Evolutionary conservation across 345 rosid species (phyloP).

Genomic region (Noccaea caerulescens): DNA sequence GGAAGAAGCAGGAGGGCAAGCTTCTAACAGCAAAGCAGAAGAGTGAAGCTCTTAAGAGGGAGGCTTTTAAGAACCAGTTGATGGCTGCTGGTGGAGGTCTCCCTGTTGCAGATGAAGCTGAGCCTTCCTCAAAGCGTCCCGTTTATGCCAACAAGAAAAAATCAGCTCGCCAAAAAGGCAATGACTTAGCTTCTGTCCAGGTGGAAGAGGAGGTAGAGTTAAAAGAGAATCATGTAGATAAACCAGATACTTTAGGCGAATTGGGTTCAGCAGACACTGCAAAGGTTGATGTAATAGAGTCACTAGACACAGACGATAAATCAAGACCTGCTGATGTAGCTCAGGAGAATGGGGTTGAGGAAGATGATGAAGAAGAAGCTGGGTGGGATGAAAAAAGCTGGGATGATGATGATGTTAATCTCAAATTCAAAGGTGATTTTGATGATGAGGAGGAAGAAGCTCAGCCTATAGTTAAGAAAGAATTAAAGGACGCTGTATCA

Average conservation of each 20-base stretch:
- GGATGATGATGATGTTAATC: constrained; percentile 98
- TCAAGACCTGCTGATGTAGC: constrained; percentile 51
- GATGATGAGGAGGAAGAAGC: constrained; percentile 87
- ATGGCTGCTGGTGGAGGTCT: constrained; percentile 59
- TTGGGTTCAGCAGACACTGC: constrained; percentile 53
- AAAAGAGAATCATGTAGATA: constrained; percentile 51
- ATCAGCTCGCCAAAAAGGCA: constrained; percentile 61
- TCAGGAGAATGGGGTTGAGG: constrained; percentile 64
- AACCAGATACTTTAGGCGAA: constrained; percentile 45
- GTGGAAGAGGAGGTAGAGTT: constrained; percentile 52
- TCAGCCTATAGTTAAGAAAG: constrained; percentile 61
- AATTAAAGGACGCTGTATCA: constrained; percentile 46
- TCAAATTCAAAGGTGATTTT: constrained; percentile 76
- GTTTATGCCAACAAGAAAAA: constrained; percentile 81
- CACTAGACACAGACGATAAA: constrained; percentile 50
- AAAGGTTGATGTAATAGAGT: constrained; percentile 54
- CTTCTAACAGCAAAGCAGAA: constrained; percentile 90
- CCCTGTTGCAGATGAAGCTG: constrained; percentile 56
- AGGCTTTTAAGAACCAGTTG: constrained; percentile 85
- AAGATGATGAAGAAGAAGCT: constrained; percentile 70
- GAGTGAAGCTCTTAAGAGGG: constrained; percentile 80
- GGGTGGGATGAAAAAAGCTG: constrained; percentile 98
- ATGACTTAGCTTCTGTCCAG: constrained; percentile 56
- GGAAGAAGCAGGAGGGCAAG: constrained; percentile 91
- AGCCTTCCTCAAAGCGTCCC: constrained; percentile 71